A percentile compares a stretch with the other conserved stretches of the same genome.
phyloP scores from a whole-genome alignment of 1,284 basidiomycete species.

The Thelephora terrestris region DNA sequence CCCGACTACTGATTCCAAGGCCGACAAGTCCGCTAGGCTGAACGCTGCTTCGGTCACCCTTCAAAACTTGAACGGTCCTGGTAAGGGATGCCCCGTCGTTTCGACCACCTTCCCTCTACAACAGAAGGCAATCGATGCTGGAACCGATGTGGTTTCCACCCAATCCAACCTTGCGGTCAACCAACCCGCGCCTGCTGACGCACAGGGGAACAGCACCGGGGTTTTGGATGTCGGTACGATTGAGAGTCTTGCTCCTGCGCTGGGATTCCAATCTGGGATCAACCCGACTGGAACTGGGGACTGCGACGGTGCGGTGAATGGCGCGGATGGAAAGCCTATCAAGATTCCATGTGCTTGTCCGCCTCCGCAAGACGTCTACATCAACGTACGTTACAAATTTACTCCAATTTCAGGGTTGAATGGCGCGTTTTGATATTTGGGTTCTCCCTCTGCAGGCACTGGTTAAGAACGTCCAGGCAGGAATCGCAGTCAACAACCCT shows the following conservation, averaged over 20 bases:
- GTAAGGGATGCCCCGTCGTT: conserved; percentile 28
- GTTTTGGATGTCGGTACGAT: conserved; percentile 10
- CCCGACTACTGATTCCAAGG: conserved; percentile 25
- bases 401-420: background rate
- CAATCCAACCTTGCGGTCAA: background rate
- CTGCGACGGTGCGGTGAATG: conserved; percentile 48
- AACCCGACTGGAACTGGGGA: conserved; percentile 28
- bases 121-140: conserved; percentile 15
- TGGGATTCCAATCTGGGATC: conserved; percentile 16
- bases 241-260: conserved; percentile 15
- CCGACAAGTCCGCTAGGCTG: conserved; percentile 25
- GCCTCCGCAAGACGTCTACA: conserved; percentile 39
- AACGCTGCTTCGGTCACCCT: conserved; percentile 25
- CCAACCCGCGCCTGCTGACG: background rate
- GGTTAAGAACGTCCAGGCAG: conserved; percentile 20
- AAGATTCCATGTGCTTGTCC: conserved; percentile 56
- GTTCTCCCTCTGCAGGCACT: conserved; percentile 11
- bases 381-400: conserved; percentile 26
- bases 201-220: conserved; percentile 1
- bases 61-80: conserved; percentile 31
- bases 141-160: background rate
- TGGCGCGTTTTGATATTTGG: background rate
- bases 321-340: conserved; percentile 38
- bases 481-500: conserved; percentile 20
- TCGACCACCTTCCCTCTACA: conserved; percentile 28